phyloP scores from a whole-genome alignment of 2,329 filamentous ascomycete genomes.

The Tetracladium maxilliforme region DNA sequence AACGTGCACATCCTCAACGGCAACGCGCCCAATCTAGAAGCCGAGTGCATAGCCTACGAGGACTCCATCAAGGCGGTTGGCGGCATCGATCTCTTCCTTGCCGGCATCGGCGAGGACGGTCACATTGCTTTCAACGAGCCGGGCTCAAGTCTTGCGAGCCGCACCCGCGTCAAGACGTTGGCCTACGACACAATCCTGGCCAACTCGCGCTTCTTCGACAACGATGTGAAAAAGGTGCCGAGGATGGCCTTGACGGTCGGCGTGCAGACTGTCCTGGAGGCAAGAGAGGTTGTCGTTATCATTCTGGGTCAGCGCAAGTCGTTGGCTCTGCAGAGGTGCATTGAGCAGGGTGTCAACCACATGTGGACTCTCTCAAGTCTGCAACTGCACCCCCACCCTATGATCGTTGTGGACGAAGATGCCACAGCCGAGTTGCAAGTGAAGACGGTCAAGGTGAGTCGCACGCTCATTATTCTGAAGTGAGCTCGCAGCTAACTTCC shows the following conservation, averaged over 20 bases:
- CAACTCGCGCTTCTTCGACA: conserved; percentile 72
- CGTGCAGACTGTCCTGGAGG: conserved; percentile 66
- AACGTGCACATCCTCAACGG: conserved; percentile 80
- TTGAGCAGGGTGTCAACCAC: conserved; percentile 74
- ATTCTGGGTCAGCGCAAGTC: conserved; percentile 73
- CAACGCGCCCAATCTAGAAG: conserved; percentile 60
- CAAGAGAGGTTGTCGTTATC: conserved; percentile 69
- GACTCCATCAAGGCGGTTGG: conserved; percentile 58
- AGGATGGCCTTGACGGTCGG: conserved; percentile 75
- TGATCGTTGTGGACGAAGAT: conserved; percentile 76
- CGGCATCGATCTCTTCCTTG: conserved; percentile 76
- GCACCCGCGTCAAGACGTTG: conserved; percentile 74
- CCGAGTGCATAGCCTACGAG: conserved; percentile 69
- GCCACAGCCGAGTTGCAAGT: conserved; percentile 59
- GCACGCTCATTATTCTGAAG: neutral
- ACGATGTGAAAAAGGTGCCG: conserved; percentile 60
- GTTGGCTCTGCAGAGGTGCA: conserved; percentile 61
- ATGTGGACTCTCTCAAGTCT: conserved; percentile 81
- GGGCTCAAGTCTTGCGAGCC: conserved; percentile 61
- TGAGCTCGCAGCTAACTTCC: no score
- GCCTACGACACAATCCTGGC: conserved; percentile 78
- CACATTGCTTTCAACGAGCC: conserved; percentile 90
- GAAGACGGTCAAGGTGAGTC: conserved; percentile 49
- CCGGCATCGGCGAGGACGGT: conserved; percentile 73
- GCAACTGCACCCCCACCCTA: conserved; percentile 66